Base-by-base conservation (phyloP, 305 asterid species). In the Solanum aculeatissimum region DNA sequence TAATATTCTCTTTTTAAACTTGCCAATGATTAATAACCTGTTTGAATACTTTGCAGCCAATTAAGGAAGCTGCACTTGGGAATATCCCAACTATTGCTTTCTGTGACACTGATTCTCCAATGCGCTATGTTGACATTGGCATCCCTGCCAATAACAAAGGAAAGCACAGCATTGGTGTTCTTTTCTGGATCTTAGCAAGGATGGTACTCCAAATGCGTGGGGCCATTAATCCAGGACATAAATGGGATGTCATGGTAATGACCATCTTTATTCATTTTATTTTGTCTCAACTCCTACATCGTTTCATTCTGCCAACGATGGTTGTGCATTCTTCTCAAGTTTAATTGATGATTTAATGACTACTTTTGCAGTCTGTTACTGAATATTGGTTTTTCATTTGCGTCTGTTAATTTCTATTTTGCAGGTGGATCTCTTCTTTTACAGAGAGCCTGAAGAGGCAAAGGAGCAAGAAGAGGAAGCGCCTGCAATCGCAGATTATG, bases 181-280 rank as follows among this genome's bases (percentile, higher is more conserved):
- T 90, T 29, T 91, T 91, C 87, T 91, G 93, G 93, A 87, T 90
- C 51, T 88, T 91, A 84, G 91, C 82, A 62, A 91, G 92, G 87
- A 91, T 89, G 92, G 92, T 91, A 23, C 88, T 88, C 54, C 93
- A 90, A 82, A 89, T 90, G 93, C 91, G 93, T 38, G 93, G 91
- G 47, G 83, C 86, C 25, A 86, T 88, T 58, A 85, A 84, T 7
- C 91, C 83, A 71, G 93, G 93, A 16, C 93, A 86, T 83, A 90
- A 87, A 74, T 91, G 92, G 92, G 93, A 91, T 74, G 84, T 89
- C 81, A 89, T 90, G 93, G 93, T 90, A 86, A 87, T 9, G 23
- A 11, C 35, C 78, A 11, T 47, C 8, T 69, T 55, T 42, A 6
- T n/a, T 32, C 54, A 23, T 51, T 71, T 72, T 53, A 1, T 9